A percentile compares a stretch with the other conserved stretches of the same genome.
phyloP scores from a whole-genome alignment of 805 yeast genomes.

The Metschnikowia chrysomelidarum region DNA sequence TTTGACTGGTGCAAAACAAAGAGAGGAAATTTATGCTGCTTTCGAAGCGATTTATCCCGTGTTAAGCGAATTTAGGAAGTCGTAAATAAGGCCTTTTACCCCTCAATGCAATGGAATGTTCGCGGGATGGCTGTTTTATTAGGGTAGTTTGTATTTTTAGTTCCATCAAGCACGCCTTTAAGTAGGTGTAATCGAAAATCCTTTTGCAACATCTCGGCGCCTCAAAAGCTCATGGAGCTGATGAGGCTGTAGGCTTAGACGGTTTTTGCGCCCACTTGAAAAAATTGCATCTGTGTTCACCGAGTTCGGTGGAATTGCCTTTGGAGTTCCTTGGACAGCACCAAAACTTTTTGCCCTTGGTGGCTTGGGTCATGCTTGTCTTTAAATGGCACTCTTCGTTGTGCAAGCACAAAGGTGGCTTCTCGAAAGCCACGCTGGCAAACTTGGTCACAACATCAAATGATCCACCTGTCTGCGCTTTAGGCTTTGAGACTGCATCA shows the following conservation, averaged over 20 bases:
- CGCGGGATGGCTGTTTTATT: conserved; percentile 10
- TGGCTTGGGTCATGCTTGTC: conserved; percentile 27
- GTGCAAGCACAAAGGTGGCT: conserved; percentile 30
- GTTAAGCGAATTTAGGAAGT: conserved; percentile 93
- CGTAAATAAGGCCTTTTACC: conserved; percentile 31
- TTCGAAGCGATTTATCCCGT: conserved; percentile 98
- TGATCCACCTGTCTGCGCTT: too few species aligned
- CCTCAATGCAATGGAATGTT: conserved; percentile 1
- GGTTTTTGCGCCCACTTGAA: conserved; percentile 19
- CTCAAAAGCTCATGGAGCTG: not conserved
- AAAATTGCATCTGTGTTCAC: conserved; percentile 18
- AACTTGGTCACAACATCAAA: conserved; percentile 9
- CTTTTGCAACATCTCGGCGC: too few species aligned
- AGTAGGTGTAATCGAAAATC: conserved; percentile 9
- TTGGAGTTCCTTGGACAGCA: conserved; percentile 23
- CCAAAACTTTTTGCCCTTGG: conserved; percentile 34
- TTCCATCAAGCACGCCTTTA: conserved; percentile 8
- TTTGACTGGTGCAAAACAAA: conserved; percentile 96
- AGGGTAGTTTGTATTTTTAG: conserved; percentile 14
- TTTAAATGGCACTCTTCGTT: conserved; percentile 25
- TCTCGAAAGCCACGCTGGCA: conserved; percentile 20
- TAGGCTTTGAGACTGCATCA: too few species aligned
- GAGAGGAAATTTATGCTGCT: conserved; percentile 97
- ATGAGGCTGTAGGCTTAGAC: not conserved
- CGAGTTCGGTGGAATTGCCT: conserved; percentile 16